Evolutionary conservation across 192 early-diverging fungal genomes (phyloP), one percentile per base, ranked within the genome.

Genomic region (Podila verticillata): DNA sequence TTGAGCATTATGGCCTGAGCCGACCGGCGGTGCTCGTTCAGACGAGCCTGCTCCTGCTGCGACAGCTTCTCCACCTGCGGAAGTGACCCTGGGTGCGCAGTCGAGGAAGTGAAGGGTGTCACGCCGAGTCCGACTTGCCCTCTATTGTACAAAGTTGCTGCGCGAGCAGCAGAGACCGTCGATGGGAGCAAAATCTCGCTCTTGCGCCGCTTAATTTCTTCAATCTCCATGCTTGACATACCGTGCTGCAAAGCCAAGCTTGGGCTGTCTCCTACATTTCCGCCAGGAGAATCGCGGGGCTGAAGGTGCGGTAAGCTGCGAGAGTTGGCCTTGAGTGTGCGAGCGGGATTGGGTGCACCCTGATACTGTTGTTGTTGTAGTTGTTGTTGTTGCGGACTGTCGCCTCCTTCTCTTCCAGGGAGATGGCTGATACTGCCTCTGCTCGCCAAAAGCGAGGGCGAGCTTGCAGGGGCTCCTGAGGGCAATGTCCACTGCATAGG

Each of bases 291-390:
- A 34, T 49, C 61, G 10, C 77, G 59, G 2, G 77, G 66, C 48
- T 80, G 77, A 9, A 80, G 57, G 4, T 80, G 77, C 0, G 77
- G 77, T 17, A 80, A 22, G 31, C 77, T 80, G 19, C 77, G 63
- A 7, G 77, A 80, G 36, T 72, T 80, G 24, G 70, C 66, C 24
- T 80, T 80, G 12, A 80, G 66, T 13, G 77, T 80, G 1, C 70
- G 61, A 34, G 31, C 29, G 5, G 70, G 15, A 4, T 17, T 30
- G 8, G 74, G 51, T 0, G 63, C 28, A 6, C 57, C 32, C 9
- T 34, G 34, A 19, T 54, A 4, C 20, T 54, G 51, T 7, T 24
- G 51, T 26, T 47, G 44, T 29, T 49, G 7, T 56, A 49, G 15
- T 28, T 49, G 47, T 15, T n/a, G n/a, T n/a, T 60, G 26, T 9